Percentiles rank a stretch among this genome's conserved stretches.
Evolutionary conservation across 2,329 filamentous ascomycete genomes (phyloP).

Genomic region (Parascedosporium putredinis): DNA sequence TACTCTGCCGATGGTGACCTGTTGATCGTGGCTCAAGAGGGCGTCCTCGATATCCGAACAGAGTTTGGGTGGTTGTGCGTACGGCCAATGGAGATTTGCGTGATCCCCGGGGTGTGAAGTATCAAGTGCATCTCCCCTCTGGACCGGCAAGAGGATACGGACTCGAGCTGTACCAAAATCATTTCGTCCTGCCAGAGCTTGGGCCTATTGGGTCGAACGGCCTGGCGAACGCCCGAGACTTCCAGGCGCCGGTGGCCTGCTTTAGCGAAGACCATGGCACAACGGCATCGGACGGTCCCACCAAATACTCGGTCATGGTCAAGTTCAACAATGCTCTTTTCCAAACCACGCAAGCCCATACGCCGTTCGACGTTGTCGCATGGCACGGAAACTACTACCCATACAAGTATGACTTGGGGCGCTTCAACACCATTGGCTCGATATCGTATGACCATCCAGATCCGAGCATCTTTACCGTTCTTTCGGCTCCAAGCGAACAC

Average conservation of each 20-base stretch:
- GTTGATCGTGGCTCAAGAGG: conserved; percentile 61
- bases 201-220: conserved; percentile 60
- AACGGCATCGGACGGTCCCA: conserved; percentile 23
- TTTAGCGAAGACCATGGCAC: conserved; percentile 47
- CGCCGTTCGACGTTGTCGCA: conserved; percentile 67
- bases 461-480: conserved; percentile 65
- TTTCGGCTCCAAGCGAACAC: conserved; percentile 50
- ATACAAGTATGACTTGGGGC: conserved; percentile 71
- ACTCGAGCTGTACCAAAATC: conserved; percentile 57
- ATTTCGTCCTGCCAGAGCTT: conserved; percentile 56
- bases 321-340: conserved; percentile 63
- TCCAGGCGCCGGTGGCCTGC: conserved; percentile 55
- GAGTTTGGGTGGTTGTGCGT: conserved; percentile 60
- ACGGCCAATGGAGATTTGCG: conserved; percentile 61
- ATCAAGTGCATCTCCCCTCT: conserved; percentile 51
- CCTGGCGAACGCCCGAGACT: conserved; percentile 60
- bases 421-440: conserved; percentile 64
- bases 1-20: conserved; percentile 74
- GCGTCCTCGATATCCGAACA: conserved; percentile 59
- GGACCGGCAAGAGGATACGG: conserved; percentile 58
- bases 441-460: conserved; percentile 71
- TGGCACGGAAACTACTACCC: conserved; percentile 77
- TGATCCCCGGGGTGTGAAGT: conserved; percentile 62
- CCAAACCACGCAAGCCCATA: conserved; percentile 54
- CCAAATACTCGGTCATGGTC: conserved; percentile 39